Conservation (phyloP, 345 rosid species). For the Clausena lansium region DNA sequence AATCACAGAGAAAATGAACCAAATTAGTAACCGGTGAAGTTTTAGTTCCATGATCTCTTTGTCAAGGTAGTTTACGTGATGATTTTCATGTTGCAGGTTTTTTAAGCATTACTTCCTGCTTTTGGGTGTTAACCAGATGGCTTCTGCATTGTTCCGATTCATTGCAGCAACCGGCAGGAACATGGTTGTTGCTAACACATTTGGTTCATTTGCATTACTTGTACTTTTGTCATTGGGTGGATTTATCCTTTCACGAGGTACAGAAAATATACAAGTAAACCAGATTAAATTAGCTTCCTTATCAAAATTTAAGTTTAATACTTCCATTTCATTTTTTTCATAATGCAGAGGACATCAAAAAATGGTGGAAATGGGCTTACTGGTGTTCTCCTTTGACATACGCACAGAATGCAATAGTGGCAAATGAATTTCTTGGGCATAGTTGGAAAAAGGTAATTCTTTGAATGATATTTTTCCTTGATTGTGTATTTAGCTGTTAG, state of each 20-base stretch:
- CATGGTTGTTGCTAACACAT: conserved; percentile 44
- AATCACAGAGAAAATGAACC: not conserved
- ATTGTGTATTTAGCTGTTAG: not conserved
- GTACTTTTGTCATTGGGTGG: conserved; percentile 44
- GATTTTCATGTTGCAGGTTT: conserved; percentile 34
- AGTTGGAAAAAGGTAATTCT: conserved; percentile 50
- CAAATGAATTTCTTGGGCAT: conserved; percentile 49
- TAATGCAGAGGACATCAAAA: conserved; percentile 44
- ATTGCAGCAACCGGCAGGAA: conserved; percentile 54
- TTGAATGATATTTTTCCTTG: not conserved
- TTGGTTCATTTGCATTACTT: conserved; percentile 46
- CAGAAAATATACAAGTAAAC: not conserved
- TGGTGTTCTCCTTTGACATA: conserved; percentile 67
- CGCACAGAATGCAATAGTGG: conserved; percentile 49
- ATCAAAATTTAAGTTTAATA: not conserved
- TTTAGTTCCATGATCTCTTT: not conserved
- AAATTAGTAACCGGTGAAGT: too few relatives aligned
- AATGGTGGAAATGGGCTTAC: conserved; percentile 69
- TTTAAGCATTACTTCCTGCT: conserved; percentile 49
- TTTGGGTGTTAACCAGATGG: conserved; percentile 42
- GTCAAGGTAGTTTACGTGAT: not conserved
- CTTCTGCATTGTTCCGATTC: conserved; percentile 50
- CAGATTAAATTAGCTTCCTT: not conserved
- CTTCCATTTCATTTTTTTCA: not conserved
- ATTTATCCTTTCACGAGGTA: conserved; percentile 40